These are phyloP conservation scores for Brassica hybrid DNA, from an alignment of 441 rosid species.

Conservation along the genomic window DNA sequence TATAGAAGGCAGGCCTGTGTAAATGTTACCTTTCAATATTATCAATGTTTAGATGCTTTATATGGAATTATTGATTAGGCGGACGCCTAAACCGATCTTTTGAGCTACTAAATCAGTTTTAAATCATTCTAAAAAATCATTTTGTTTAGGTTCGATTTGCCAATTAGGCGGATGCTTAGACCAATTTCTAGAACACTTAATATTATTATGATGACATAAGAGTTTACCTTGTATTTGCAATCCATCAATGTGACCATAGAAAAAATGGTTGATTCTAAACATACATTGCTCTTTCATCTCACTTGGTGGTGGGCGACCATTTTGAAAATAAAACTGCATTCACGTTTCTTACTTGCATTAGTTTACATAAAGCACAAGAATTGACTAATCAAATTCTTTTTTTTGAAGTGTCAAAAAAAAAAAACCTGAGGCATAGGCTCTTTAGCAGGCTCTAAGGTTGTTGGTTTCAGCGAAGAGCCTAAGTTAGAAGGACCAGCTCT, in stretches of 20 bases:
- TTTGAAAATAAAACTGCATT: conserved; percentile 32
- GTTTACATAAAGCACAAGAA: conserved; percentile 7
- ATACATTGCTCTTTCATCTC: conserved; percentile 84
- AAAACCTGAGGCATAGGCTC: conserved; percentile 93
- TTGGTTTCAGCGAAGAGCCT: conserved; percentile 84
- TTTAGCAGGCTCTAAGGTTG: conserved; percentile 71
- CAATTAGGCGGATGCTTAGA: neutral
- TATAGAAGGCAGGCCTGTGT: conserved; percentile 17
- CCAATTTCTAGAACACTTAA: neutral
- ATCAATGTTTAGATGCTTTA: neutral
- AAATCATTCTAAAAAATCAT: too few species aligned
- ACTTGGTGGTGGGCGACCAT: too few species aligned
- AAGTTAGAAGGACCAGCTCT: conserved; percentile 82
- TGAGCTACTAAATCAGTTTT: neutral
- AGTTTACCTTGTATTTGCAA: conserved; percentile 75
- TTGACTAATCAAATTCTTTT: neutral
- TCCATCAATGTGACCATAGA: conserved; percentile 77
- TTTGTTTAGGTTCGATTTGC: too few species aligned
- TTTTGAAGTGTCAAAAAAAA: conserved; percentile 6
- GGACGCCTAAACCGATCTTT: neutral
- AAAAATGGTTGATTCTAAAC: conserved; percentile 70
- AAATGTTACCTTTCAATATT: neutral
- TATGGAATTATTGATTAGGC: neutral
- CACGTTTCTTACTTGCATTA: neutral
- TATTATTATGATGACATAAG: conserved; percentile 5